Evolutionary conservation across 257 asterid species (phyloP).

Genomic region (Ilex asprella): DNA sequence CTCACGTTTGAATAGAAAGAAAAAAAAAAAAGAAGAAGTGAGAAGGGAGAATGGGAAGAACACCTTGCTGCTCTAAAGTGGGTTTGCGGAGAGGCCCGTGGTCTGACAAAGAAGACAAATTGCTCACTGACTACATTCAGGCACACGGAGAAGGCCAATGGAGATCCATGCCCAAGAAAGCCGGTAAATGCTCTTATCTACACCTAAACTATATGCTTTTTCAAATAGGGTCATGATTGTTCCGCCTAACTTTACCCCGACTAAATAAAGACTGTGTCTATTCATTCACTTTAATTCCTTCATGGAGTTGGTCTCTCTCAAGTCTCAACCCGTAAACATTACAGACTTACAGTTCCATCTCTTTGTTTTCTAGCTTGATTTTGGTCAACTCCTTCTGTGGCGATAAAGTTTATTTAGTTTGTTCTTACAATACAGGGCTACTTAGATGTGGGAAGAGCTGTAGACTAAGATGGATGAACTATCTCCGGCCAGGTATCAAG

Average conservation of each 20-base stretch:
- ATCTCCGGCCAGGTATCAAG: slow-evolving; percentile 66
- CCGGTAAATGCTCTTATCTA: slow-evolving; percentile 23
- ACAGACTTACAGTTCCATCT: neutral
- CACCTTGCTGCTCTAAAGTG: slow-evolving; percentile 51
- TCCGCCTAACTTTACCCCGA: neutral
- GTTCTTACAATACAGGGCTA: slow-evolving; percentile 26
- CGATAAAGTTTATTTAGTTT: neutral
- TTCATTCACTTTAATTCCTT: no score
- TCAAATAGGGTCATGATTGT: no score
- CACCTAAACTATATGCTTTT: no score
- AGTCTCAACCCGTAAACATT: no score
- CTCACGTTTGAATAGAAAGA: no score
- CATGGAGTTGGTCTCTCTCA: no score
- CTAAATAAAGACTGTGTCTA: no score
- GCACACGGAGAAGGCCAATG: slow-evolving; percentile 56
- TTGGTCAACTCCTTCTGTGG: no score
- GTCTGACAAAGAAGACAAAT: slow-evolving; percentile 45
- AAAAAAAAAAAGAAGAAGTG: neutral
- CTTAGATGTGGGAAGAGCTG: slow-evolving; percentile 82
- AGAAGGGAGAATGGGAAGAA: slow-evolving; percentile 34
- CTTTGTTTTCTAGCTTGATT: no score
- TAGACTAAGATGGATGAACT: slow-evolving; percentile 70
- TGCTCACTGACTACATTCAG: slow-evolving; percentile 38
- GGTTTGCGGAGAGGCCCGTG: slow-evolving; percentile 49
- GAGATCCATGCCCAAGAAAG: slow-evolving; percentile 50